phyloP scores from a whole-genome alignment of 805 yeast species.

The Kluyveromyces starmeri region DNA sequence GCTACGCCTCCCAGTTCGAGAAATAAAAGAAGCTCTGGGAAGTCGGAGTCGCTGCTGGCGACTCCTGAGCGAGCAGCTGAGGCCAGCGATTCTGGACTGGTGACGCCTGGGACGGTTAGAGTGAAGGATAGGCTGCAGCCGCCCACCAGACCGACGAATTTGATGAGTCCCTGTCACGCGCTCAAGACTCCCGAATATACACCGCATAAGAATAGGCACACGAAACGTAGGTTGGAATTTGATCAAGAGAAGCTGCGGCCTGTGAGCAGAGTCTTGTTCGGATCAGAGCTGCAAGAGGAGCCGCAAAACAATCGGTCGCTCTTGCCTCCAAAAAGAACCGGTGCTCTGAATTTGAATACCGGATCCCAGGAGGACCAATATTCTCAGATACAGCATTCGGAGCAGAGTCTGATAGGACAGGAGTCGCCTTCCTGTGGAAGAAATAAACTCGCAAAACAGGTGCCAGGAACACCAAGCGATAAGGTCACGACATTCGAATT shows the following conservation, averaged over 20 bases:
- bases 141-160: slow-evolving; percentile 5
- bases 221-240: slow-evolving; percentile 10
- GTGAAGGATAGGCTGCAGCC: slow-evolving; percentile 6
- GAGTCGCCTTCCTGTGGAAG: not conserved
- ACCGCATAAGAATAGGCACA: slow-evolving; percentile 16
- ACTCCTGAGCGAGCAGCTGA: slow-evolving; percentile 4
- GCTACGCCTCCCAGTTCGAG: slow-evolving; percentile 29
- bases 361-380: slow-evolving; percentile 2
- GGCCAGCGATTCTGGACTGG: slow-evolving; percentile 2
- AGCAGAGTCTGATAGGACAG: not conserved
- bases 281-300: slow-evolving; percentile 3
- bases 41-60: not conserved
- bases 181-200: slow-evolving; percentile 28
- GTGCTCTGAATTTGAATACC: slow-evolving; percentile 4
- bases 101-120: slow-evolving; percentile 9
- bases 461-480: slow-evolving; percentile 31
- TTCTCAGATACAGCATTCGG: slow-evolving; percentile 3
- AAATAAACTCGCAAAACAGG: slow-evolving; percentile 13
- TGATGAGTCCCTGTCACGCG: slow-evolving; percentile 16
- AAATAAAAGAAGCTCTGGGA: slow-evolving; percentile 3
- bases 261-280: slow-evolving; percentile 21
- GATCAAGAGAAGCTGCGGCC: slow-evolving; percentile 10
- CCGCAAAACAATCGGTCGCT: slow-evolving; percentile 9
- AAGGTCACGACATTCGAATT: slow-evolving; percentile 27
- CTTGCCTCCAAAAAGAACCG: slow-evolving; percentile 17